A percentile compares a stretch with the other conserved stretches of the same genome.
Evolutionary conservation across 345 rosid species (phyloP).

Genomic region (Hibiscus tridactylites): DNA sequence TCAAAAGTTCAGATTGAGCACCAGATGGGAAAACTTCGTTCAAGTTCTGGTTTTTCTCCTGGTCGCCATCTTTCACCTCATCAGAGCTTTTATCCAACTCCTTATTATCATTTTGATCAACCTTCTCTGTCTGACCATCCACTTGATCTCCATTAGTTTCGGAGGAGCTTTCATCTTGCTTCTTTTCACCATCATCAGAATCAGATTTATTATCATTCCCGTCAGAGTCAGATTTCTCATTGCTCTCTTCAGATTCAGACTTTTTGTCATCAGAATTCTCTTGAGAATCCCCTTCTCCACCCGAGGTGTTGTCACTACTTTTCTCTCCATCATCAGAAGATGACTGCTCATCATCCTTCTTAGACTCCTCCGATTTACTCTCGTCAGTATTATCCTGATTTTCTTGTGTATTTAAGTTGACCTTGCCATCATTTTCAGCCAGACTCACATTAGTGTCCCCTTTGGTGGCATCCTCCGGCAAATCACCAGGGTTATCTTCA

Average conservation of each 20-base stretch:
- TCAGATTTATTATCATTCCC: constrained; percentile 4
- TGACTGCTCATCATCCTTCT: constrained; percentile 26
- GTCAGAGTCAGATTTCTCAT: neutral
- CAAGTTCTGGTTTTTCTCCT: constrained; percentile 33
- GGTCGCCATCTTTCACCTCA: constrained; percentile 32
- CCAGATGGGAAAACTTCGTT: constrained; percentile 66
- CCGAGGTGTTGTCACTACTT: constrained; percentile 25
- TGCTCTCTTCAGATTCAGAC: constrained; percentile 21
- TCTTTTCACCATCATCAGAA: constrained; percentile 25
- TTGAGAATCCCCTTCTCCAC: constrained; percentile 37
- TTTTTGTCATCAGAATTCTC: constrained; percentile 14
- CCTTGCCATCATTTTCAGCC: constrained; percentile 24
- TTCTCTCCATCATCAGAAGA: constrained; percentile 23
- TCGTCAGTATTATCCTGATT: constrained; percentile 25
- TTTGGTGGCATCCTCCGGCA: constrained; percentile 55
- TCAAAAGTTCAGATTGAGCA: constrained; percentile 71
- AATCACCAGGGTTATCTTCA: constrained; percentile 57
- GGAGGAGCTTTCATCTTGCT: constrained; percentile 21
- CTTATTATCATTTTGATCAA: constrained; percentile 27
- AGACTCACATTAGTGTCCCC: constrained; percentile 32
- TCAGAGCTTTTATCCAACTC: constrained; percentile 28
- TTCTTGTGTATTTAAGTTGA: constrained; percentile 20
- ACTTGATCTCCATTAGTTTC: constrained; percentile 24
- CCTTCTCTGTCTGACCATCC: constrained; percentile 40
- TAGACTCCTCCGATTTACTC: constrained; percentile 22